These are phyloP conservation scores for Colletotrichum melonis DNA, from an alignment of 2,329 filamentous ascomycete genomes.

Conservation along the genomic window DNA sequence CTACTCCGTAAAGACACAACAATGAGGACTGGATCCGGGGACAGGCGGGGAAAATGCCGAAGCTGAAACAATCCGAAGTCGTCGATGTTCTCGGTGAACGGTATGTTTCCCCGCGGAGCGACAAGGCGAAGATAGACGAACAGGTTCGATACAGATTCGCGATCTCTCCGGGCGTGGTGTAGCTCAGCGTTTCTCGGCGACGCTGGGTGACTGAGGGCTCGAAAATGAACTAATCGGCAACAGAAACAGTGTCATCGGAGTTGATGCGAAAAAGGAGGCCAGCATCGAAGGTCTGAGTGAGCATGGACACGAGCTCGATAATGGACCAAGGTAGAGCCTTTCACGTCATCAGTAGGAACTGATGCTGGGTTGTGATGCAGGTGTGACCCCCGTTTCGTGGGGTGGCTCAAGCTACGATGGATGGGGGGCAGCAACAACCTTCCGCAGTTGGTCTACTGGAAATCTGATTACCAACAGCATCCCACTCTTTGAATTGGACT, in stretches of 20 bases:
- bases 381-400: conserved; percentile 34
- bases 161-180: background rate
- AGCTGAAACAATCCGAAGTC: conserved; percentile 16
- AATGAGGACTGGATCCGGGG: conserved; percentile 17
- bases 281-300: background rate
- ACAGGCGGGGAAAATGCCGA: conserved; percentile 24
- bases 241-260: conserved; percentile 7
- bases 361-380: conserved; percentile 23
- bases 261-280: conserved; percentile 13
- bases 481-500: background rate
- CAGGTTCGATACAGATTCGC: background rate
- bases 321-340: background rate
- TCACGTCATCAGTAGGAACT: conserved; percentile 21
- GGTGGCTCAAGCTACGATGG: conserved; percentile 19
- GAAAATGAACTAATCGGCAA: conserved; percentile 8
- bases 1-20: conserved; percentile 14
- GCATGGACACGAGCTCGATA: background rate
- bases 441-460: conserved; percentile 3
- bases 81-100: conserved; percentile 8
- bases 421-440: conserved; percentile 24
- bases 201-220: background rate
- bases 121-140: background rate
- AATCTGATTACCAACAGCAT: conserved; percentile 26
- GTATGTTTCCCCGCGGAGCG: conserved; percentile 2
- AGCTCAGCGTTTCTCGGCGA: background rate